Base-by-base conservation (phyloP, 352 stramenopile species). In the Peronospora tabacina region DNA sequence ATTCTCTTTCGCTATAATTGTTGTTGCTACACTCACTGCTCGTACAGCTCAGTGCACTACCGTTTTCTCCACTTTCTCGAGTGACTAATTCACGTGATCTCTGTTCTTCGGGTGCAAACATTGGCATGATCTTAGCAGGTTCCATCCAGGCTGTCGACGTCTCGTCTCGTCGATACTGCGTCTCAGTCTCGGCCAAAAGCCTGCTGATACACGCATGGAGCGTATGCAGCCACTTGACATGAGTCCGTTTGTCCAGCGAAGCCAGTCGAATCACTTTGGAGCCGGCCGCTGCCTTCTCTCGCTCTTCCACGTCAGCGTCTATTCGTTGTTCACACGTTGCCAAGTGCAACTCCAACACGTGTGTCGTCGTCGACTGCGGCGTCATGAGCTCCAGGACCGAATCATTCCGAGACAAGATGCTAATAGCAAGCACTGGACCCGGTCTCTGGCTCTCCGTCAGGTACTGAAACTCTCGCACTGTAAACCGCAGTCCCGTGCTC, bases 321-420 rank as follows among this genome's bases (percentile, higher is more conserved):
- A 45, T 51, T 15, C 53, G 46, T 26, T 68, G 54, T 8, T 61
- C 57, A 5, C 32, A 8, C 6, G 44, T 44, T 15, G 54, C 32
- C 26, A 73, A 46, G 16, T 70, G 50, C 44, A 90, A 47, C 50
- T 87, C 78, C n/a, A 87, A 47, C 7, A 46, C 74, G 52, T 72
- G 59, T 42, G 71, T 73, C n/a, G 66, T 49, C 20, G n/a, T n/a
- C n/a, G n/a, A n/a, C n/a, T n/a, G n/a, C n/a, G n/a, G 55, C 19
- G 65, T 67, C 17, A 35, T 45, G 35, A 83, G 52, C 34, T 86
- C 73, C 11, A 66, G 57, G 24, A 87, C 63, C 17, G 78, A 68
- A 55, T 87, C 78, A 36, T 73, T 55, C 43, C 66, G 52, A 17
- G 70, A 82, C 6, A 90, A 61, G 15, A 57, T 61, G 3, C 79